Evolutionary conservation across 2,329 filamentous ascomycete genomes (phyloP).

Genomic region (Bimuria novae-zelandiae): DNA sequence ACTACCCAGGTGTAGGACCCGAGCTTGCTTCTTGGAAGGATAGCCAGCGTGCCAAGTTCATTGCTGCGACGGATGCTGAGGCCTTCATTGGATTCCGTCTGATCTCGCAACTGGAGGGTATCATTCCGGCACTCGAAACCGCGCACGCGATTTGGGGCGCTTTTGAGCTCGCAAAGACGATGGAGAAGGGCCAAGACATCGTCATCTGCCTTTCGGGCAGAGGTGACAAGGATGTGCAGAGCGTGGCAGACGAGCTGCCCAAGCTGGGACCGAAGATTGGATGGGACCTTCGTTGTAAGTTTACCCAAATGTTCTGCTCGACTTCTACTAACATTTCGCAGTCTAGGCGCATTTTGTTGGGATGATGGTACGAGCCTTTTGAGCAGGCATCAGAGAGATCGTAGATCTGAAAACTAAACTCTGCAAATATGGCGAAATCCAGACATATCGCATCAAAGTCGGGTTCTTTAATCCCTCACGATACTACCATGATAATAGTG

Average conservation of each 20-base stretch:
- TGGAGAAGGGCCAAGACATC: slow-evolving; percentile 85
- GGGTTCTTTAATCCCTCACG: too few relatives aligned
- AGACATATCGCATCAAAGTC: too few relatives aligned
- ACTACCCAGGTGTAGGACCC: slow-evolving; percentile 95
- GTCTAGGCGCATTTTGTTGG: slow-evolving; percentile 30
- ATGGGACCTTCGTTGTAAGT: slow-evolving; percentile 64
- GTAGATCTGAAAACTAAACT: too few relatives aligned
- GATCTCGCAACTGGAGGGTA: slow-evolving; percentile 87
- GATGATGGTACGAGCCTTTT: too few relatives aligned
- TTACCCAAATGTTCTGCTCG: background rate
- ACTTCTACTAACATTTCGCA: slow-evolving; percentile 26
- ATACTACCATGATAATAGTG: too few relatives aligned
- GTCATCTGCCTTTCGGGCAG: slow-evolving; percentile 93
- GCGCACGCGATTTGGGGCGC: slow-evolving; percentile 91
- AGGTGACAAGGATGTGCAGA: slow-evolving; percentile 98
- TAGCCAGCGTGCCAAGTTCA: slow-evolving; percentile 79
- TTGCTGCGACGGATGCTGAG: slow-evolving; percentile 88
- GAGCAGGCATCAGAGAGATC: too few relatives aligned
- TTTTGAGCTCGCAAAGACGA: slow-evolving; percentile 87
- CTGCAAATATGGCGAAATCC: too few relatives aligned
- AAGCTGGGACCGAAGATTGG: slow-evolving; percentile 86
- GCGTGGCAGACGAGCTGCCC: slow-evolving; percentile 91
- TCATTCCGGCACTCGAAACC: slow-evolving; percentile 93
- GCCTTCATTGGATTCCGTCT: slow-evolving; percentile 86
- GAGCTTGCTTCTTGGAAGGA: slow-evolving; percentile 96